These are phyloP conservation scores for Volvox africanus DNA, from an alignment of 139 green algal genomes.

Conservation along the genomic window DNA sequence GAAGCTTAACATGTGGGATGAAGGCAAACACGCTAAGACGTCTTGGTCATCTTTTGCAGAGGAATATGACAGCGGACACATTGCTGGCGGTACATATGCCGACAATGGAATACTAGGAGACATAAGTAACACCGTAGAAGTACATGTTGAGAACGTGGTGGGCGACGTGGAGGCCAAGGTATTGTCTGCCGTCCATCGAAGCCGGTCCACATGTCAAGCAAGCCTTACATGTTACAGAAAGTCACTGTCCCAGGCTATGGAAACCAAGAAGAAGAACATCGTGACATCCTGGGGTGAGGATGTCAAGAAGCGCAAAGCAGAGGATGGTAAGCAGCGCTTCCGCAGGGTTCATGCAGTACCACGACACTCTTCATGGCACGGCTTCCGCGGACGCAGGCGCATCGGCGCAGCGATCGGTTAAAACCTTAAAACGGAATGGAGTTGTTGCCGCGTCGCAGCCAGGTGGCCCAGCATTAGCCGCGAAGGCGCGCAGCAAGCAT, in stretches of 20 bases:
- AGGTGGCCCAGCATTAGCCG: not conserved
- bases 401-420: not conserved
- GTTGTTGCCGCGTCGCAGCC: not conserved
- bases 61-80: not conserved
- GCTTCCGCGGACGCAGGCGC: not conserved
- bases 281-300: constrained; percentile 54
- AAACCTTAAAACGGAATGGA: not conserved
- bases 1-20: no score
- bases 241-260: not conserved
- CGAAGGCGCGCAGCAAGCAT: not conserved
- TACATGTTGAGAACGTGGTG: not conserved
- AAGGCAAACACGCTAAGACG: no score
- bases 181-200: not conserved
- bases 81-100: not conserved
- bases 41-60: not conserved
- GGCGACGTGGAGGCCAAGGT: not conserved
- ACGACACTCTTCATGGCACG: not conserved
- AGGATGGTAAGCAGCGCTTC: not conserved
- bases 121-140: not conserved
- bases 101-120: not conserved
- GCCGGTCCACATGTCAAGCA: not conserved
- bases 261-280: constrained; percentile 63
- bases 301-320: constrained; percentile 5
- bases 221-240: not conserved
- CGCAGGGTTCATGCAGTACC: not conserved